These are phyloP conservation scores for Carpinus fangiana DNA, from an alignment of 306 rosid genomes.

Conservation along the genomic window DNA sequence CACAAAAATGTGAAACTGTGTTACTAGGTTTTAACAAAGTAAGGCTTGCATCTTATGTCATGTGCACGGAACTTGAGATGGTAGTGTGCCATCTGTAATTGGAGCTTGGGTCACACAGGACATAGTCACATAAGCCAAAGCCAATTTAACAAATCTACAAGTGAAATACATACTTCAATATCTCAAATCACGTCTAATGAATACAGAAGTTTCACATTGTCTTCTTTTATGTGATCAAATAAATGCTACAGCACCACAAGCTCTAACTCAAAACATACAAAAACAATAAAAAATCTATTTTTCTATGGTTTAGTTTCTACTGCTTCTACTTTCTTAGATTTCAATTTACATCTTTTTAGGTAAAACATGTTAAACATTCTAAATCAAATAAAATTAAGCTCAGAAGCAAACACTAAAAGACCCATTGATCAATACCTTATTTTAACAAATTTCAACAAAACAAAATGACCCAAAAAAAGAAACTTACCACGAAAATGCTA, in stretches of 20 bases:
- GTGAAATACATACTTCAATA: neutral
- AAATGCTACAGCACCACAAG: no score
- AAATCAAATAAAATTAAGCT: no score
- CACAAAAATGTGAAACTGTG: neutral
- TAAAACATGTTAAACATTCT: neutral
- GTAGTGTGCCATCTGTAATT: no score
- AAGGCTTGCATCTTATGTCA: no score
- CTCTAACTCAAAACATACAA: no score
- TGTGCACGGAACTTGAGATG: no score
- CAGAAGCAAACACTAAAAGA: no score
- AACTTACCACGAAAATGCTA: constrained; percentile 73
- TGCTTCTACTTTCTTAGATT: neutral
- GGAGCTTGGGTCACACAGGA: no score
- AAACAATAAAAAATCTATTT: neutral
- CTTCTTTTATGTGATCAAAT: neutral
- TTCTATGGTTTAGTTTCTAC: neutral
- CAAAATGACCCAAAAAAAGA: neutral
- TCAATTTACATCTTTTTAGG: neutral
- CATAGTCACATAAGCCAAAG: no score
- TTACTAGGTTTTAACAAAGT: no score
- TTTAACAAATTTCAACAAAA: neutral
- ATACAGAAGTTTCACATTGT: neutral
- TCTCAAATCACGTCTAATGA: neutral
- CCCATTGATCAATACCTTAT: no score
- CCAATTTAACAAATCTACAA: no score